Percentiles rank a stretch among this genome's conserved stretches.
phyloP scores from a whole-genome alignment of 208 protist species.

The Leishmania mexicana region DNA sequence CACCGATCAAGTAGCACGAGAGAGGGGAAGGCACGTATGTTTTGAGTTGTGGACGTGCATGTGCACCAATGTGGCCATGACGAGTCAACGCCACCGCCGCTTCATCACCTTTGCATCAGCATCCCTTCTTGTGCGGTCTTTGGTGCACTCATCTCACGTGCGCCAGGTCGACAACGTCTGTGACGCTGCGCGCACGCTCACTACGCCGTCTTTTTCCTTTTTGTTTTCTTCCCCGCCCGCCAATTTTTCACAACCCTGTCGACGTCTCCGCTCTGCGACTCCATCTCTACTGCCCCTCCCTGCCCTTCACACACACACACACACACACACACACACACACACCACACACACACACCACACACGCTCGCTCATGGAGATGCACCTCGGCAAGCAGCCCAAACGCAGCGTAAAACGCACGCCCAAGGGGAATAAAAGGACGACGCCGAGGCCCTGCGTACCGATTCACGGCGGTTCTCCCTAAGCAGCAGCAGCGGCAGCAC shows the following conservation, averaged over 20 bases:
- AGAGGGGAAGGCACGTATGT: background rate
- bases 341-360: background rate
- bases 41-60: background rate
- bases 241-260: background rate
- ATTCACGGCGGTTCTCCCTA: background rate
- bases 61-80: background rate
- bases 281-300: background rate
- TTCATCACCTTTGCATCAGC: background rate
- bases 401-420: background rate
- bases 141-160: background rate
- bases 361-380: background rate
- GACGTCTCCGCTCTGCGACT: constrained; percentile 2
- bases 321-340: background rate
- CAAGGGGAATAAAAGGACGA: background rate
- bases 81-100: background rate
- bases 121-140: background rate
- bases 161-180: background rate
- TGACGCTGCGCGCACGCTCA: background rate
- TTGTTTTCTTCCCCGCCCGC: background rate
- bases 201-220: background rate
- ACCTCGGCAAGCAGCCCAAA: background rate
- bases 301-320: background rate
- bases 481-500: background rate
- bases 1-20: background rate
- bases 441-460: background rate